Base-by-base conservation (phyloP, 306 rosid species). In the Cicer pinnatifidum region DNA sequence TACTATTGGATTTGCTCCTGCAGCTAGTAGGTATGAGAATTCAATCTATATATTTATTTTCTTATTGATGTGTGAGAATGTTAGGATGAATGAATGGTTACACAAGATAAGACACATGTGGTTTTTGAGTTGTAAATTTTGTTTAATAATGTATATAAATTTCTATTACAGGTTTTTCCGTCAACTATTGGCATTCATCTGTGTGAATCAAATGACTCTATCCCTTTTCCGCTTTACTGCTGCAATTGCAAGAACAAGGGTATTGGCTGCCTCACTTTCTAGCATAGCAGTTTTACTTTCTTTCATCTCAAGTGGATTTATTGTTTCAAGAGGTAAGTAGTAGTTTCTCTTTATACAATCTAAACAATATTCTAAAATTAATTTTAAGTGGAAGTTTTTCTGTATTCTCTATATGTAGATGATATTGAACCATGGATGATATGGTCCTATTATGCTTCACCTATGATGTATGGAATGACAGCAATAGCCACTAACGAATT, bases 391-490 rank as follows among this genome's bases (percentile, higher is more conserved):
- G 6, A 63, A 11, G 33, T 57, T 8, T 51, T 8, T 19, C 43
- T 74, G 33, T 3, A 28, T 3, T 6, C 33, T 39, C 9, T n/a
- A 58, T 70, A 37, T 76, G 45, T 74, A 93, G 96, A 90, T 66
- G 90, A 84, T 71, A 82, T 92, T 79, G 65, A 37, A 28, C 79
- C 92, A 60, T 92, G 96, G 96, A 86, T 92, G 90, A 66, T 84
- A 75, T 92, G 98, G 98, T 91, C 92, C 53, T 92, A 84, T 43
- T 92, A 92, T 65, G n/a, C 37, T 16, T 88, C 92, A 52, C 98
- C 98, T 12, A 87, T 92, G 92, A 92, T 88, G 97, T 92, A 92
- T 60, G 98, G 97, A 81, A 91, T 86, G 53, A 92, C 89, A 64
- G 95, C 98, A 10, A 92, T 92, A 53, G 84, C 79, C 86, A 87